Percentiles rank a stretch among this genome's conserved stretches.
Conservation (phyloP, 2,329 filamentous ascomycete genomes). For the Erysiphe neolycopersici region DNA sequence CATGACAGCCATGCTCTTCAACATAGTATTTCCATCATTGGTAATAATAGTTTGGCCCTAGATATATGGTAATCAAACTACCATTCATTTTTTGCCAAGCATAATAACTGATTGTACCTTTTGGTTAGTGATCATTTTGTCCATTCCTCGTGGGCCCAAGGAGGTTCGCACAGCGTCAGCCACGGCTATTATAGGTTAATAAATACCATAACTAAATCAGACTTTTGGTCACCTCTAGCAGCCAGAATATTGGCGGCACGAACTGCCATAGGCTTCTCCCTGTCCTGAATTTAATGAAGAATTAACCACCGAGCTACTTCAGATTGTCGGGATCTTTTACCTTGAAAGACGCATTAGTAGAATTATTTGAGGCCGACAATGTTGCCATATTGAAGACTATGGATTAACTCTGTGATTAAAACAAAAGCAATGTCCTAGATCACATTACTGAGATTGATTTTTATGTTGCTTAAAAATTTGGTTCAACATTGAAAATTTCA, state of each 20-base stretch:
- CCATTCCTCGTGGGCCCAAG: constrained; percentile 64
- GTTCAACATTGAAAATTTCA: too few relatives aligned
- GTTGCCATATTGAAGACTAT: constrained; percentile 19
- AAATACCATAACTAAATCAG: constrained; percentile 4
- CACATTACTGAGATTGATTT: too few relatives aligned
- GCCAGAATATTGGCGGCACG: constrained; percentile 92
- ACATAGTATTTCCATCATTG: constrained; percentile 98
- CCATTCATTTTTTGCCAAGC: constrained; percentile 1
- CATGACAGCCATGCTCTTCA: constrained; percentile 97
- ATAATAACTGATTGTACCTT: neutral
- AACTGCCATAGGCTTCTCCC: constrained; percentile 97
- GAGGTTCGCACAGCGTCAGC: constrained; percentile 95
- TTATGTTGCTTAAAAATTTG: too few relatives aligned
- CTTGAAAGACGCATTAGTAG: constrained; percentile 40
- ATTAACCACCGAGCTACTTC: neutral
- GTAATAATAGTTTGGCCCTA: constrained; percentile 87
- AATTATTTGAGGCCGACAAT: constrained; percentile 14
- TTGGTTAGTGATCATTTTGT: constrained; percentile 1
- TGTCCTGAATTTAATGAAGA: constrained; percentile 25
- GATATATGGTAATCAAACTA: constrained; percentile 24
- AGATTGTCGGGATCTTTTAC: constrained; percentile 14
- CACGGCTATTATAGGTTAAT: constrained; percentile 33
- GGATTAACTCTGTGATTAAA: too few relatives aligned
- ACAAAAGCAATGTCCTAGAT: too few relatives aligned
- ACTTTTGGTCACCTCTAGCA: constrained; percentile 43